These are phyloP conservation scores for Rhododendron vialii DNA, from an alignment of 148 eudicot genomes.

Conservation along the genomic window DNA sequence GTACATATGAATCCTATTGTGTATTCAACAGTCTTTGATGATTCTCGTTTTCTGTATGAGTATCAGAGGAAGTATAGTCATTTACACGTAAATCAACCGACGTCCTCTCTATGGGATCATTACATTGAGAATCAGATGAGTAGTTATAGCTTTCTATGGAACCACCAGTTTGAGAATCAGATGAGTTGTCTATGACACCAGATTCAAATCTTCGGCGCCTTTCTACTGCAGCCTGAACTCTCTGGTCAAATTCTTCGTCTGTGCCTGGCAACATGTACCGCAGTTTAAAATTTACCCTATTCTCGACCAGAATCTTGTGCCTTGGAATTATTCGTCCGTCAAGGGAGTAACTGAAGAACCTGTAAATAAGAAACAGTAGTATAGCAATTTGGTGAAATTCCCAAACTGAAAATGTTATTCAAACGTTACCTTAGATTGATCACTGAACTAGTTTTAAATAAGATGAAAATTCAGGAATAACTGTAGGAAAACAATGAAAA, in stretches of 20 bases:
- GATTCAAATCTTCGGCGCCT: slow-evolving; percentile 69
- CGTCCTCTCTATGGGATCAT: neutral
- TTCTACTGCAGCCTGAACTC: slow-evolving; percentile 60
- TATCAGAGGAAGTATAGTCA: neutral
- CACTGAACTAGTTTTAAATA: neutral
- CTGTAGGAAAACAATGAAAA: neutral
- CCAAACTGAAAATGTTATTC: neutral
- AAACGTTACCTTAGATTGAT: neutral
- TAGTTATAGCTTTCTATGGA: neutral
- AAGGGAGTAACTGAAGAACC: slow-evolving; percentile 94
- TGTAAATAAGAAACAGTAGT: slow-evolving; percentile 16
- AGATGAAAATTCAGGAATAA: neutral
- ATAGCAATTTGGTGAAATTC: neutral
- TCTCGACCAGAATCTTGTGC: slow-evolving; percentile 73
- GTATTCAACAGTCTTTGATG: neutral
- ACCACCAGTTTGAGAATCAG: slow-evolving; percentile 13
- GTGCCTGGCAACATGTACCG: slow-evolving; percentile 79
- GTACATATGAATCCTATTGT: neutral
- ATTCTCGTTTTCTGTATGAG: neutral
- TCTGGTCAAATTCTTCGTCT: slow-evolving; percentile 54
- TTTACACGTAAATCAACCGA: neutral
- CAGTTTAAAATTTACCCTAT: slow-evolving; percentile 79
- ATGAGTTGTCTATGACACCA: slow-evolving; percentile 20
- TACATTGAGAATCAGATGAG: neutral
- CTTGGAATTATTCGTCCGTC: slow-evolving; percentile 79